A percentile compares a stretch with the other conserved stretches of the same genome.
phyloP scores from a whole-genome alignment of 371 early-diverging fungal species.

The Mortierella sp. region DNA sequence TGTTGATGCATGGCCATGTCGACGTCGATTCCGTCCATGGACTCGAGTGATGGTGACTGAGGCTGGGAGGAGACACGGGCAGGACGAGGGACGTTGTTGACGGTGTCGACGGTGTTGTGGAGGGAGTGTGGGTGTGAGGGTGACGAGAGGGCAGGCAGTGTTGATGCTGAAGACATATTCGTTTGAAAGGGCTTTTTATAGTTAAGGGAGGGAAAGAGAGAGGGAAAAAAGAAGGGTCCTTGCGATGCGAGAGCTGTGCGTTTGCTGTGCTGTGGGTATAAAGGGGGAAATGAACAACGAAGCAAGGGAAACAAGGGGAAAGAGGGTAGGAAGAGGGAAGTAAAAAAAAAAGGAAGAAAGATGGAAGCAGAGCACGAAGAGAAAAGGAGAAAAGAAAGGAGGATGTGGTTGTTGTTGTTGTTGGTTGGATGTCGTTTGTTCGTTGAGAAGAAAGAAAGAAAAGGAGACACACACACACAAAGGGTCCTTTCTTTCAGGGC shows the following conservation, averaged over 20 bases:
- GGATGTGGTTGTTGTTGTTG: not conserved
- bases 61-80: slow-evolving; percentile 5
- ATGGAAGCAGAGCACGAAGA: too few relatives aligned
- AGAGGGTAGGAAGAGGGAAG: not conserved
- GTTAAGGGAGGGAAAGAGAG: not conserved
- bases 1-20: slow-evolving; percentile 41
- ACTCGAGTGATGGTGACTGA: slow-evolving; percentile 13
- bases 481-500: not conserved
- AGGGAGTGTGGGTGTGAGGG: slow-evolving; percentile 8
- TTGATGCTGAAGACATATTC: slow-evolving; percentile 11
- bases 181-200: not conserved
- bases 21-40: slow-evolving; percentile 27
- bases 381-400: not conserved
- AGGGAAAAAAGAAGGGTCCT: not conserved
- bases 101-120: not conserved
- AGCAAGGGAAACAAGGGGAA: not conserved
- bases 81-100: slow-evolving; percentile 2
- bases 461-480: too few relatives aligned
- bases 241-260: not conserved
- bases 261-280: not conserved
- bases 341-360: not conserved
- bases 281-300: not conserved
- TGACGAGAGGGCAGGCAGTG: slow-evolving; percentile 8
- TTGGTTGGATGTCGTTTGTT: not conserved
- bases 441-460: not conserved